Base-by-base conservation (phyloP, 1,284 basidiomycete genomes). In the Fomes fomentarius region DNA sequence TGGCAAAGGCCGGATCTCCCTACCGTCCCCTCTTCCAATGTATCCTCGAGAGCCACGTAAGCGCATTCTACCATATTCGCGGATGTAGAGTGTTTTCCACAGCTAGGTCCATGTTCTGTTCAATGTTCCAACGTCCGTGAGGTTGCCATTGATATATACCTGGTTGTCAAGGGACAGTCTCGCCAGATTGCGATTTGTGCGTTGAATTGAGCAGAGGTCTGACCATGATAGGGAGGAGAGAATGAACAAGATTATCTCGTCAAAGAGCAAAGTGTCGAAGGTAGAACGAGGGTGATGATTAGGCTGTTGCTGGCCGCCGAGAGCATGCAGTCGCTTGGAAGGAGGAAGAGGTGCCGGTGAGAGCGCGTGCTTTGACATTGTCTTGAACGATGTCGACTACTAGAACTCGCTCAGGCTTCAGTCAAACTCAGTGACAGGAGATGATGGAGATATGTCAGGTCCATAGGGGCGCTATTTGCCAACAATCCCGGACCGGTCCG, bases 241-340 rank as follows among this genome's bases (percentile, higher is more conserved):
- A 52, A 92, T 84, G 62, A 77, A 77, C 25, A 92, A 74, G 47
- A 90, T 74, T 42, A 92, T 79, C 69, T 92, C 89, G 61, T 92
- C 90, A 65, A 83, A 91, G 37, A 92, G 73, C 5, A 77, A 72
- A 46, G 69, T 72, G 58, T 87, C 81, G 66, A 89, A 85, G 34
- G 73, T 76, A 28, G 52, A 26, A 17, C 31, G 57, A 40, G 51
- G 63, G 12, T 41, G 25, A 8, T 25, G 30, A 14, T n/a, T 25
- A 31, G 34, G 5, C 6, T 17, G 34, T 14, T 44, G 41, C 2
- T 34, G 26, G 12, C 37, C 48, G 4, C 22, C 6, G 9, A 39
- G 26, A 4, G 66, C 68, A 56, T 82, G 83, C 10, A 74, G 62
- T 26, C 85, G 83, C 69, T 89, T 90, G 38, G 82, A 57, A n/a